Conservation (phyloP, 306 rosid genomes). For the Betula pendula region DNA sequence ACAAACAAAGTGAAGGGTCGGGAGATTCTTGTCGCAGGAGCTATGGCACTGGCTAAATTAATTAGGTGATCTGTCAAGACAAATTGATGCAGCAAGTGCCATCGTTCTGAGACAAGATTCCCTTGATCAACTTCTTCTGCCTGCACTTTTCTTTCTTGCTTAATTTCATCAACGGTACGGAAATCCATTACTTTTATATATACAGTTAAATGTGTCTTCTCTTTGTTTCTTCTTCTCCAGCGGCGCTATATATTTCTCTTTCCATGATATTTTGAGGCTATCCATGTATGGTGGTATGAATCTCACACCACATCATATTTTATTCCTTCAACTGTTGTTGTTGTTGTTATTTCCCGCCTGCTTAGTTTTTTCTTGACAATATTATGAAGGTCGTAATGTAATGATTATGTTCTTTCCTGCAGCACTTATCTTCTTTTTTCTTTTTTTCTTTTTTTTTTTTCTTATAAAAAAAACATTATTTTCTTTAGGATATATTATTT, state of each 20-base stretch:
- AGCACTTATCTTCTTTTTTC: background rate
- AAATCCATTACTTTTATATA: background rate
- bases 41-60: background rate
- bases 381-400: background rate
- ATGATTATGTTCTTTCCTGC: background rate
- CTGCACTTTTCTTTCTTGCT: background rate
- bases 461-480: background rate
- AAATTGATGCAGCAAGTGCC: background rate
- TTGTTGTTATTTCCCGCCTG: background rate
- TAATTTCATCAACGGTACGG: background rate
- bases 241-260: background rate
- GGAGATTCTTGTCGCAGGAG: conserved; percentile 2
- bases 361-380: background rate
- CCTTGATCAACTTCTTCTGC: background rate
- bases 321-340: background rate
- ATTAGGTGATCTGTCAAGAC: background rate
- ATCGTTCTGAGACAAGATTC: background rate
- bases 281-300: background rate
- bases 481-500: background rate
- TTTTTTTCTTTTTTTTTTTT: background rate
- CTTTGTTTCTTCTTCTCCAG: background rate
- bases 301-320: background rate
- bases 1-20: background rate
- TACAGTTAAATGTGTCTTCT: background rate
- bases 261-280: background rate